phyloP scores from a whole-genome alignment of 2,329 filamentous ascomycete genomes.

The Moelleriella libera region DNA sequence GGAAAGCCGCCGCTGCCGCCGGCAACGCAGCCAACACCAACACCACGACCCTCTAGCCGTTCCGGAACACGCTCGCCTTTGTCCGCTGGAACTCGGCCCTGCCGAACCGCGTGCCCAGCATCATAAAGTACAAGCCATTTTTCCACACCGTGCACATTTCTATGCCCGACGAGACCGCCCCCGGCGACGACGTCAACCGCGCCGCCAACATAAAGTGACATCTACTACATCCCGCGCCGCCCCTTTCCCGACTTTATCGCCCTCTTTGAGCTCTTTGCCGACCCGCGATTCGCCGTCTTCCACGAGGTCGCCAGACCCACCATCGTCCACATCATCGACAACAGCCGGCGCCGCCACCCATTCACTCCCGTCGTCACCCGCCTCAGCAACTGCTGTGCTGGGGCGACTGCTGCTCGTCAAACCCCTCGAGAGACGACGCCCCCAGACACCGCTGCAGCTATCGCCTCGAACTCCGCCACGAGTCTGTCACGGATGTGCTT shows the following conservation, averaged over 20 bases:
- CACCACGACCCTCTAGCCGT: not conserved
- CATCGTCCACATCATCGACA: conserved; percentile 16
- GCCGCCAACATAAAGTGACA: conserved; percentile 7
- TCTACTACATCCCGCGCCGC: conserved; percentile 17
- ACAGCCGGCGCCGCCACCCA: conserved; percentile 4
- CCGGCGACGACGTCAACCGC: not conserved
- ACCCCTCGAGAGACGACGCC: not conserved
- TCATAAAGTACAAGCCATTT: conserved; percentile 15
- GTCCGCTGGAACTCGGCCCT: not conserved
- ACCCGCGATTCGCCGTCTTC: conserved; percentile 8
- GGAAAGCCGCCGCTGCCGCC: not conserved
- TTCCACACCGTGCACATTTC: conserved; percentile 7
- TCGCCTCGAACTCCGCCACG: not conserved
- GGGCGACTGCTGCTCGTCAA: not conserved
- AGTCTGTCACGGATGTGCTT: not conserved
- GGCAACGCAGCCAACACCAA: not conserved
- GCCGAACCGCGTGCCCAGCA: conserved; percentile 12
- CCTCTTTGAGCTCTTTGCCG: conserved; percentile 11
- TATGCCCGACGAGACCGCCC: not conserved
- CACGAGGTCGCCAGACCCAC: conserved; percentile 18
- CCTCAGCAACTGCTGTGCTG: not conserved
- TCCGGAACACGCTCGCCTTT: not conserved
- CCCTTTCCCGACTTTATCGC: conserved; percentile 17
- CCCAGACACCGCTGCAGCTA: not conserved
- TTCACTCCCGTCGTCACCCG: not conserved